Percentiles rank a stretch among this genome's conserved stretches.
phyloP scores from a whole-genome alignment of 257 asterid species.

The Nicotiana benthamiana region DNA sequence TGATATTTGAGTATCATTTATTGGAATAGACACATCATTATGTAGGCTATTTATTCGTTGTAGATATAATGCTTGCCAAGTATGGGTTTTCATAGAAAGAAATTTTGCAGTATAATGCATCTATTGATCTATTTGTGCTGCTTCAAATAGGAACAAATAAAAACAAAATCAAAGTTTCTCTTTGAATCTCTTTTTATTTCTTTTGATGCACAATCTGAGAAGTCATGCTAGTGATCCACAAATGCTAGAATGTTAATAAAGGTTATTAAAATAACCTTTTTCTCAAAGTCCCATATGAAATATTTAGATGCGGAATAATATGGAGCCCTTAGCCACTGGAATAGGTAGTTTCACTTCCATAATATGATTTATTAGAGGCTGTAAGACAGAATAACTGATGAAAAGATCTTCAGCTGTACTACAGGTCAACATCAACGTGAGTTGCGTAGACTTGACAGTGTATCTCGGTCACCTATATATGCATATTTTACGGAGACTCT shows the following conservation, averaged over 20 bases:
- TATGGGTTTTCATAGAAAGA: background rate
- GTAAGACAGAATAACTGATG: constrained; percentile 21
- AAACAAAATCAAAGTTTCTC: background rate
- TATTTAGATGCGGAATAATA: background rate
- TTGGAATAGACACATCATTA: background rate
- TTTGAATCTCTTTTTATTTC: background rate
- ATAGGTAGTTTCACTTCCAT: background rate
- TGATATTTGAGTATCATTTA: background rate
- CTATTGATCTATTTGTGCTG: background rate
- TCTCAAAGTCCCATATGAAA: background rate
- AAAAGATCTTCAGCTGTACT: constrained; percentile 57
- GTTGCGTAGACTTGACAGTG: constrained; percentile 90
- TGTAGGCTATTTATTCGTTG: background rate
- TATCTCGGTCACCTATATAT: constrained; percentile 93
- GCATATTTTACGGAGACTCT: constrained; percentile 91
- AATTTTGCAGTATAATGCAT: background rate
- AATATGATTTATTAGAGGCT: background rate
- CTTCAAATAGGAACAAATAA: background rate
- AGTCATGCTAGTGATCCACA: background rate
- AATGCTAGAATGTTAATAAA: background rate
- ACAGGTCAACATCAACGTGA: constrained; percentile 94
- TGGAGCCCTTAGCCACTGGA: constrained; percentile 1
- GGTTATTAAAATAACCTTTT: background rate
- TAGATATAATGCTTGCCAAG: background rate
- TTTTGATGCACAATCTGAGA: background rate